Conservation (phyloP, 192 early-diverging fungal species). For the Kickxella alabastrina region DNA sequence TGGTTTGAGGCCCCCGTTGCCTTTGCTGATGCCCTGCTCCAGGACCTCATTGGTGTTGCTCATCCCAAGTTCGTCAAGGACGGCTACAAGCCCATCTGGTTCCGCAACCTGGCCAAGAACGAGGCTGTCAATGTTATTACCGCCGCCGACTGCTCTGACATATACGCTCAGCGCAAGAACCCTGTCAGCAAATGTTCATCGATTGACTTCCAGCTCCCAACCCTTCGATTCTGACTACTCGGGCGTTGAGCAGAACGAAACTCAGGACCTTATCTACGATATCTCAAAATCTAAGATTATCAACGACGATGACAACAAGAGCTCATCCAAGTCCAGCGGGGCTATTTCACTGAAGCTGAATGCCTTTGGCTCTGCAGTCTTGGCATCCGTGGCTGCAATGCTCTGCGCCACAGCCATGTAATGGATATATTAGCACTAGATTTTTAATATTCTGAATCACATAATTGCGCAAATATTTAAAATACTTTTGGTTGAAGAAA, state of each 20-base stretch:
- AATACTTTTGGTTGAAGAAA: no score
- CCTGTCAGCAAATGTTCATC: conserved; percentile 29
- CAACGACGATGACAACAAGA: conserved; percentile 9
- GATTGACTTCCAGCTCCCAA: conserved; percentile 42
- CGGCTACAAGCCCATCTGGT: conserved; percentile 57
- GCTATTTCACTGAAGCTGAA: not conserved
- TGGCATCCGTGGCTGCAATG: not conserved
- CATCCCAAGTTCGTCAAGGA: conserved; percentile 55
- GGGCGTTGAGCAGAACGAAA: conserved; percentile 38
- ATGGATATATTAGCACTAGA: no score
- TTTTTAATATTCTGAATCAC: no score
- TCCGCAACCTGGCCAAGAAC: conserved; percentile 63
- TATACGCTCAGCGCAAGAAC: conserved; percentile 28
- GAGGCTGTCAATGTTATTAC: conserved; percentile 52
- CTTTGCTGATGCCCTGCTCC: conserved; percentile 65
- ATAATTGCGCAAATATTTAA: no score
- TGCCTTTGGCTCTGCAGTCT: not conserved
- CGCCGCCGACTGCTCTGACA: conserved; percentile 56
- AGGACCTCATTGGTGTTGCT: conserved; percentile 64
- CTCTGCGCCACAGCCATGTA: not conserved
- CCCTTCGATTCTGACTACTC: conserved; percentile 30
- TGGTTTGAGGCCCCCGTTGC: conserved; percentile 68
- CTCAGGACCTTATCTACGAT: conserved; percentile 41
- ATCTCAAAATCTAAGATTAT: conserved; percentile 37
- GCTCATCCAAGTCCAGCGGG: conserved; percentile 1